Base-by-base conservation (phyloP, 257 asterid genomes). In the Leptodermis oblonga region DNA sequence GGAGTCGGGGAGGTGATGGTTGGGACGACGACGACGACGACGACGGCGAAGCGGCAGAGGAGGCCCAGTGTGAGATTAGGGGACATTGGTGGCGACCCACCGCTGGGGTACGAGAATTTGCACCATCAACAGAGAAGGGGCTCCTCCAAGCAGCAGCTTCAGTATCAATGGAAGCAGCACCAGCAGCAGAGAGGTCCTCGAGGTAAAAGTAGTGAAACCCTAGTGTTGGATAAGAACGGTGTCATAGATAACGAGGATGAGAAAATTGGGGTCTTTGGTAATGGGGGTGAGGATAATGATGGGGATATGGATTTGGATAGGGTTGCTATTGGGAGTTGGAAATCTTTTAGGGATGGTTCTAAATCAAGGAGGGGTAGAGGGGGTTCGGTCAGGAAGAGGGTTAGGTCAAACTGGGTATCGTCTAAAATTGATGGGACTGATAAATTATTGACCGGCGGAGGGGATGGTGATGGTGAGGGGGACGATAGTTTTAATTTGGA, bases 61-160 rank as follows among this genome's bases (percentile, higher is more conserved):
- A 85, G 96, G 39, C 96, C 97, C 68, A 91, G 97, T 80, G 96
- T 91, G 67, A 85, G 96, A 48, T 83, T 89, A 60, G 96, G 96
- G 34, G 94, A 89, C 84, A 92, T 89, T 85, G 71, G 71, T 13
- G 71, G 71, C 36, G 63, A 68, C 63, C 51, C 72, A 36, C 72
- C 63, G 4, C 49, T 51, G 68, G 67, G 18, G 22, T 67, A 49
- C 33, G 95, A 86, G 56, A 81, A 86, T 30, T 46, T 82, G 69
- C 78, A 83, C 68, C 31, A 83, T 55, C 72, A 74, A n/a, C n/a
- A n/a, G 39, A 25, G 83, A 74, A 18, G 86, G 79, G 66, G 82
- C 78, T 70, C 78, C 25, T 68, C 72, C 9, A 68, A 68, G 63
- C 72, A 34, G 62, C 71, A 28, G 53, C 52, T 42, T 7, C 62